A percentile compares a stretch with the other conserved stretches of the same genome.
Conservation (phyloP, 176 grass and related monocot genomes). For the Urochloa ruziziensis region DNA sequence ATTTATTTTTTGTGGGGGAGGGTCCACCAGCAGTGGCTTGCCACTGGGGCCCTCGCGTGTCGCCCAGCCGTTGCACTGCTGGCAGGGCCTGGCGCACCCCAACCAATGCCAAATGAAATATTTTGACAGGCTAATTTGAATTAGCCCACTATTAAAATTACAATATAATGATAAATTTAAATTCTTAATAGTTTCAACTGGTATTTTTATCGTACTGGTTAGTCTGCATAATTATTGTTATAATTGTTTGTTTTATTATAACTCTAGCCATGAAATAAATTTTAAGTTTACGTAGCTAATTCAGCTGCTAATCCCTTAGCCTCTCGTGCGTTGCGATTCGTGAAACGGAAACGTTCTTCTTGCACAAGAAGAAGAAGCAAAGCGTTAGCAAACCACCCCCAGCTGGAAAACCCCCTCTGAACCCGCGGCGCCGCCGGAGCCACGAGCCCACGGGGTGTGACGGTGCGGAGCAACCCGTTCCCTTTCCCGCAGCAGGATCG, state of each 20-base stretch:
- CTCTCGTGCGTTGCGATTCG: background rate
- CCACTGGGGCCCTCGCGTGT: background rate
- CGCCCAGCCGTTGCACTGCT: conserved; percentile 20
- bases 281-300: too few species aligned
- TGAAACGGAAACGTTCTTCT: conserved; percentile 3
- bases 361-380: conserved; percentile 21
- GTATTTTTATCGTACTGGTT: too few species aligned
- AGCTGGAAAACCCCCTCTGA: background rate
- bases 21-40: background rate
- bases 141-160: too few species aligned
- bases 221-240: too few species aligned
- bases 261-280: too few species aligned
- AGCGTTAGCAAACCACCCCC: background rate
- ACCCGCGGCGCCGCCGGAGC: conserved; percentile 29
- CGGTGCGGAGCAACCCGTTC: background rate
- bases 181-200: too few species aligned
- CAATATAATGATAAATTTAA: too few species aligned
- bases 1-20: conserved; percentile 49
- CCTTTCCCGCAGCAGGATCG: background rate
- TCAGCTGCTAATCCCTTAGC: too few species aligned
- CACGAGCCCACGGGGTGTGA: background rate
- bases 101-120: background rate
- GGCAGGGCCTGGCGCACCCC: conserved; percentile 24
- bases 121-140: too few species aligned
- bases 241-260: too few species aligned